Conservation (phyloP, 2,329 filamentous ascomycete genomes). For the Trichoderma simmonsii region DNA sequence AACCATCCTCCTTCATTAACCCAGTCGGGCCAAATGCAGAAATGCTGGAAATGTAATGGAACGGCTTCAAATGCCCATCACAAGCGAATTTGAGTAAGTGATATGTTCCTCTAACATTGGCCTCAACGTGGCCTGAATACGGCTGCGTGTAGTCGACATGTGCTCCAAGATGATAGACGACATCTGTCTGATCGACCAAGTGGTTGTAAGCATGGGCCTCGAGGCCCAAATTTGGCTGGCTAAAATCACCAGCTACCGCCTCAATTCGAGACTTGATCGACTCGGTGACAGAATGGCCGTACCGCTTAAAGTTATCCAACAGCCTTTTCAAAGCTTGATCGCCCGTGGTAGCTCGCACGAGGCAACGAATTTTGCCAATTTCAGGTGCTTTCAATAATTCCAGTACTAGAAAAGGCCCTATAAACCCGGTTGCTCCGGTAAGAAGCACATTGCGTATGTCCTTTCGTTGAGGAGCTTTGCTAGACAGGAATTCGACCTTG, state of each 20-base stretch:
- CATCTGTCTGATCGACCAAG: background rate
- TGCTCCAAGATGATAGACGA: background rate
- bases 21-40: background rate
- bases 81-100: background rate
- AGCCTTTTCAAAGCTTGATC: background rate
- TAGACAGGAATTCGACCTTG: background rate
- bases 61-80: background rate
- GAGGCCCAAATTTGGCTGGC: background rate
- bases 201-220: background rate
- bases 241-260: background rate
- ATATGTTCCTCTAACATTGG: background rate
- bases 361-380: background rate
- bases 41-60: background rate
- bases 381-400: background rate
- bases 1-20: background rate
- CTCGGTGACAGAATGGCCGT: background rate
- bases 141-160: background rate
- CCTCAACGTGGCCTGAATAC: background rate
- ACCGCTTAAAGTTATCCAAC: background rate
- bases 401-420: background rate
- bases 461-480: background rate
- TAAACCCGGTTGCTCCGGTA: background rate
- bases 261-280: background rate
- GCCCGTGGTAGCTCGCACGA: background rate
- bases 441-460: background rate